A percentile compares a stretch with the other conserved stretches of the same genome.
These are phyloP conservation scores for Smallanthus sonchifolius DNA, from an alignment of 129 eudicot genomes.

Conservation along the genomic window DNA sequence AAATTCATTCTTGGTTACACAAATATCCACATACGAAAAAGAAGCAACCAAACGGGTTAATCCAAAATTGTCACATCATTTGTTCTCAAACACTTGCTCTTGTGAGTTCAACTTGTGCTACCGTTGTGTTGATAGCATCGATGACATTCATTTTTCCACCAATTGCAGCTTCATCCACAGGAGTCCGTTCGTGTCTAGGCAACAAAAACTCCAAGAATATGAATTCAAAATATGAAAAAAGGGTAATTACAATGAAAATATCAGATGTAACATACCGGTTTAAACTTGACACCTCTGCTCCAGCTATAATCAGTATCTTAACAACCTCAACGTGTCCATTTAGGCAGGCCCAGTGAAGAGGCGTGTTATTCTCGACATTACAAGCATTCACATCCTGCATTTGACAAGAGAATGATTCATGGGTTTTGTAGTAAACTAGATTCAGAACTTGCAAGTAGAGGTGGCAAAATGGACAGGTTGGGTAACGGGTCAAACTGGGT, in stretches of 20 bases:
- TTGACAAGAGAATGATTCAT: background rate
- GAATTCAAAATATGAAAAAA: background rate
- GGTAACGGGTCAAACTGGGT: background rate
- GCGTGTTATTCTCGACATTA: slow-evolving; percentile 76
- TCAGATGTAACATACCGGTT: slow-evolving; percentile 50
- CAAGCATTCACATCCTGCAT: slow-evolving; percentile 74
- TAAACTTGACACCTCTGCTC: slow-evolving; percentile 58
- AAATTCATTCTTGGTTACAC: no score
- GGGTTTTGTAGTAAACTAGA: background rate
- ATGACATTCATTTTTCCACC: slow-evolving; percentile 71
- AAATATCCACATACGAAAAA: no score
- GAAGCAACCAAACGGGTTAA: no score
- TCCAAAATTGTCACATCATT: background rate
- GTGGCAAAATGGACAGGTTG: background rate
- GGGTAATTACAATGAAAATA: background rate
- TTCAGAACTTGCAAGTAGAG: background rate
- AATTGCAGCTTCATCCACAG: slow-evolving; percentile 73
- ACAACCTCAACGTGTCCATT: slow-evolving; percentile 85
- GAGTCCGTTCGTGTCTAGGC: slow-evolving; percentile 72
- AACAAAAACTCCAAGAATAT: slow-evolving; percentile 11
- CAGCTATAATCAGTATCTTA: slow-evolving; percentile 68
- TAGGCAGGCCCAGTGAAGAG: slow-evolving; percentile 97
- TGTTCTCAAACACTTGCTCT: slow-evolving; percentile 37
- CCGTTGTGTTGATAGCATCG: slow-evolving; percentile 60
- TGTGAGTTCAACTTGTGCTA: slow-evolving; percentile 68